Evolutionary conservation across 140 eudicot genomes (phyloP), one percentile per base, ranked within the genome.

Genomic region (Stevia rebaudiana): DNA sequence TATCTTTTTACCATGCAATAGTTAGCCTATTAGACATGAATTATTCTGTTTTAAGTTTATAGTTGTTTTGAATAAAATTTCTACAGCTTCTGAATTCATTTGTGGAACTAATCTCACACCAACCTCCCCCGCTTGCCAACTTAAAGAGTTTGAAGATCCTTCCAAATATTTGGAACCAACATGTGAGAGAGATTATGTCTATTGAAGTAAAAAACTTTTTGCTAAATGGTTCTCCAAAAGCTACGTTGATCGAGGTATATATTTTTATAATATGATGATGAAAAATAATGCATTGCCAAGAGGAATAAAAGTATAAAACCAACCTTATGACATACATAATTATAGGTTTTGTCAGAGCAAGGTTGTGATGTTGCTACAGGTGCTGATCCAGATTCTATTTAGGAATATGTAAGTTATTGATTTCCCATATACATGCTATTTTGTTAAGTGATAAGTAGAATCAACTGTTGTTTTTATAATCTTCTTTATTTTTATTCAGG

Each of bases 171-270:
- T 3, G 0, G 6, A 0, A n/a, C 12, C 21, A 54, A 54, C 12
- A 25, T 22, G 28, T 5, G 35, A 54, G 21, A 13, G 40, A 24
- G 25, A 7, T 54, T 25, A n/a, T 28, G 22, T 54, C 61, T 54
- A 1, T 40, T 6, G 61, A 54, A 54, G 61, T 54, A 2, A 25
- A 54, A 28, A 54, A 54, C 21, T 54, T 24, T 54, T 54, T 54
- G 61, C 39, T 54, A 54, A 54, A 11, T 54, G 15, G 61, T 28
- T 54, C 61, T 30, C 61, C 42, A n/a, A 30, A 56, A 30, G 62
- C 62, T 24, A 56, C 62, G 42, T 30, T 56, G 23, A 56, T 42
- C 15, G 62, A 56, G 62, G 62, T 56, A 30, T 15, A n/a, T 13
- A 28, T 28, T 3, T 6, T 17, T 48, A 53, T 53, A 24, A 53